Evolutionary conservation across 257 asterid species (phyloP).

Genomic region (Solanum chiquidenum): DNA sequence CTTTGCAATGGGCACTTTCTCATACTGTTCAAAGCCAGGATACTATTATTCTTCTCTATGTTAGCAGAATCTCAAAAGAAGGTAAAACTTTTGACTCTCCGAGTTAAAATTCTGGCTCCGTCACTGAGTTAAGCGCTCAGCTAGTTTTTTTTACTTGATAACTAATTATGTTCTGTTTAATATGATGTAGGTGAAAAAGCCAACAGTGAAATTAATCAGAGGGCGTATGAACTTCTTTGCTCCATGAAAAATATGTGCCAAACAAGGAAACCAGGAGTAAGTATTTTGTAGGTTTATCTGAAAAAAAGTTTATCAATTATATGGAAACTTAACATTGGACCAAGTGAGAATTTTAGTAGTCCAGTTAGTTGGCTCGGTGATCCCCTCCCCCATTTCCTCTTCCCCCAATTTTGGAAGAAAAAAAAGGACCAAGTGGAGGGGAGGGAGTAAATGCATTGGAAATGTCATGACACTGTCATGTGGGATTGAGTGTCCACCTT

Average conservation of each 20-base stretch:
- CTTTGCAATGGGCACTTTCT: slow-evolving; percentile 86
- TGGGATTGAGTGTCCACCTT: neutral
- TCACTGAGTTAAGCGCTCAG: neutral
- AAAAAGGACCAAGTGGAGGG: neutral
- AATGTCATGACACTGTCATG: neutral
- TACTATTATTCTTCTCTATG: slow-evolving; percentile 55
- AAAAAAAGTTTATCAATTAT: neutral
- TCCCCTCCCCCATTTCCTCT: too few relatives aligned
- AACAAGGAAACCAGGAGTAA: slow-evolving; percentile 49
- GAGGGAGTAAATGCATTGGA: neutral
- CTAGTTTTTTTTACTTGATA: neutral
- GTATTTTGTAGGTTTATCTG: neutral
- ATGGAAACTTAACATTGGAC: neutral
- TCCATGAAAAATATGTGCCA: slow-evolving; percentile 35
- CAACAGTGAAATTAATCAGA: slow-evolving; percentile 18
- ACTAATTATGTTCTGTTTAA: neutral
- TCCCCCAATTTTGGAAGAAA: neutral
- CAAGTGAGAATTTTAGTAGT: neutral
- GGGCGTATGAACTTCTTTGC: slow-evolving; percentile 30
- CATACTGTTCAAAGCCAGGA: slow-evolving; percentile 73
- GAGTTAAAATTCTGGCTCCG: neutral
- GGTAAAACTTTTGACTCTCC: slow-evolving; percentile 14
- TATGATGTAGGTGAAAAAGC: slow-evolving; percentile 37
- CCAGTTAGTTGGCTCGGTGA: neutral
- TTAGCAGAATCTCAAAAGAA: slow-evolving; percentile 27